Percentiles rank a stretch among this genome's conserved stretches.
These are phyloP conservation scores for Hortiboletus flavorubellus DNA, from an alignment of 768 basidiomycete genomes.

Conservation along the genomic window DNA sequence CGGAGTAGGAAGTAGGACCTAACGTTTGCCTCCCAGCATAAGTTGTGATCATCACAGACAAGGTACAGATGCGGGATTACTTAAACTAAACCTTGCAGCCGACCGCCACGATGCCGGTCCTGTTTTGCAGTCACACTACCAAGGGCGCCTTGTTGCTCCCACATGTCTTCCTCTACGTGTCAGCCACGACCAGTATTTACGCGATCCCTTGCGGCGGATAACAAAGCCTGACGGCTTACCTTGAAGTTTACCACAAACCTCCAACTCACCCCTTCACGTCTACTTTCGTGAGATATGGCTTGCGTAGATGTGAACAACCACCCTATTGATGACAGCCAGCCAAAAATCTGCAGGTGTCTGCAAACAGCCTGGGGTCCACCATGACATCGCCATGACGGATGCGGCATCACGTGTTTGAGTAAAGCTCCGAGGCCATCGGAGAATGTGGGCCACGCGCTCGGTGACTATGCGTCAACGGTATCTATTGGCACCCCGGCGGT, in stretches of 20 bases:
- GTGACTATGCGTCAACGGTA: not conserved
- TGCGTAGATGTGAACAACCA: not conserved
- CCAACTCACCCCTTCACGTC: not conserved
- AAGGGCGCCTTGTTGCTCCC: not conserved
- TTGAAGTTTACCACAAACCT: not conserved
- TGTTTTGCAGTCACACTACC: no score
- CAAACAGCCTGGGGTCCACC: no score
- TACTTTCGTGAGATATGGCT: not conserved
- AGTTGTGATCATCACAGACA: no score
- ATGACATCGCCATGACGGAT: no score
- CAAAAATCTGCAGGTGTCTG: no score
- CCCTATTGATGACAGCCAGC: not conserved
- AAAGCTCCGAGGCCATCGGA: conserved; percentile 2
- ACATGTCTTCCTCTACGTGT: not conserved
- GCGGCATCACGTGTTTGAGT: not conserved
- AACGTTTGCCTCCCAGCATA: not conserved
- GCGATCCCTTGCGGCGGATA: not conserved
- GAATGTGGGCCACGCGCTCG: not conserved
- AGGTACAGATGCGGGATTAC: no score
- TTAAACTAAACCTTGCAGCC: no score
- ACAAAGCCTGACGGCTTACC: not conserved
- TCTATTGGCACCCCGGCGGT: not conserved
- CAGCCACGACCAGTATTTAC: not conserved
- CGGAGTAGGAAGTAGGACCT: no score
- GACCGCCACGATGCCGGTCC: no score